Conservation (phyloP, 129 eudicot species). For the Helichrysum umbraculigerum region DNA sequence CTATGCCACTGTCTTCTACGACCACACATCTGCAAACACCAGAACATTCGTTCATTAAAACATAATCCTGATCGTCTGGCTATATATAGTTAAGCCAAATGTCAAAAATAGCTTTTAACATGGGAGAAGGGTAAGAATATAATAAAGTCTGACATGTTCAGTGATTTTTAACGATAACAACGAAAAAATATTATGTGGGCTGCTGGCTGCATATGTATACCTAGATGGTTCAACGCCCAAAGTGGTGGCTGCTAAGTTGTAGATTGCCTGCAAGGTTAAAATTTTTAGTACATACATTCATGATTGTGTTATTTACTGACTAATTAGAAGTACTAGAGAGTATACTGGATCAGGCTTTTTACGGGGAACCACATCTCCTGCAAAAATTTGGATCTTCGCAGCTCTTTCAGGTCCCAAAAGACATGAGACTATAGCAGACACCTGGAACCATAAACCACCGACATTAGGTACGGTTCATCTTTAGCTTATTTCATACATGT, state of each 20-base stretch:
- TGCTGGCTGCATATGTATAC: slow-evolving; percentile 32
- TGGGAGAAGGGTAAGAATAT: not conserved
- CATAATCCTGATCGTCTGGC: not conserved
- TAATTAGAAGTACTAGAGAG: not conserved
- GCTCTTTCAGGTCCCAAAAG: slow-evolving; percentile 91
- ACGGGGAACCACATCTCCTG: slow-evolving; percentile 97
- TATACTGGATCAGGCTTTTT: slow-evolving; percentile 97
- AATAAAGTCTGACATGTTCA: not conserved
- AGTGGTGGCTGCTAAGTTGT: slow-evolving; percentile 81
- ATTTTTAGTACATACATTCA: not conserved
- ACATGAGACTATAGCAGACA: slow-evolving; percentile 92
- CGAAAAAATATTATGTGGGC: not conserved
- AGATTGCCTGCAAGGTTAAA: slow-evolving; percentile 71
- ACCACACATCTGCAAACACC: slow-evolving; percentile 80
- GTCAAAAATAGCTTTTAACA: not conserved
- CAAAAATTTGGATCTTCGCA: slow-evolving; percentile 82
- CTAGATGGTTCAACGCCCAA: slow-evolving; percentile 86
- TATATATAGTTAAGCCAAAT: not conserved
- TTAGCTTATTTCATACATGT: not conserved
- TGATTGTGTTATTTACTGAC: not conserved
- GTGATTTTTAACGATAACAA: not conserved
- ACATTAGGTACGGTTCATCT: not conserved
- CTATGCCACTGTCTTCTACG: slow-evolving; percentile 95
- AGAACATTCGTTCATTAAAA: not conserved
- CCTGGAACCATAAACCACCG: slow-evolving; percentile 44